These are phyloP conservation scores for Ogataea ganodermae DNA, from an alignment of 805 yeast genomes.

Conservation along the genomic window DNA sequence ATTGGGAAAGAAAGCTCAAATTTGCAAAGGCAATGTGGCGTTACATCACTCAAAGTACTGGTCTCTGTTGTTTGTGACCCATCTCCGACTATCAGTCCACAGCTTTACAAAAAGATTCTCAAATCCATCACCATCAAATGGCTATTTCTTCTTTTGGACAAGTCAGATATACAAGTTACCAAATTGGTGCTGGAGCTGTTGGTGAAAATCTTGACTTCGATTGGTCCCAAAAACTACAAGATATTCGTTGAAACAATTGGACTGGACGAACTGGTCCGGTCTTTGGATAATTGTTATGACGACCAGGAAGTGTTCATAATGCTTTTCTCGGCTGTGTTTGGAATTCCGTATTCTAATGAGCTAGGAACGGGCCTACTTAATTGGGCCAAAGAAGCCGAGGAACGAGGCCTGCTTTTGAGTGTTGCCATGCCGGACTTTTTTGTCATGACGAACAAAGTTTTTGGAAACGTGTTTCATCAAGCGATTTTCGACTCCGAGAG, in stretches of 20 bases:
- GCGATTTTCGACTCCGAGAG: neutral
- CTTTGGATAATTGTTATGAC: conserved; percentile 28
- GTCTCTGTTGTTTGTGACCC: conserved; percentile 45
- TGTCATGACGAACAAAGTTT: neutral
- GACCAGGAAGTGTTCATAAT: conserved; percentile 1
- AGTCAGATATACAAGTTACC: conserved; percentile 39
- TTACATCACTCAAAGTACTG: conserved; percentile 40
- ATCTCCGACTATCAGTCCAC: conserved; percentile 10
- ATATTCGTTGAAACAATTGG: conserved; percentile 57
- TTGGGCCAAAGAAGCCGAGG: neutral
- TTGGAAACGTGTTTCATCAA: neutral
- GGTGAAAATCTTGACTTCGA: conserved; percentile 46
- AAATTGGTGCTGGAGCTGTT: conserved; percentile 46
- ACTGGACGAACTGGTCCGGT: conserved; percentile 46
- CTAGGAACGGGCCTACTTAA: neutral
- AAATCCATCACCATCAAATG: conserved; percentile 66
- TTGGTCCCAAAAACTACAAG: conserved; percentile 48
- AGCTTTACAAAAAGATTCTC: conserved; percentile 41
- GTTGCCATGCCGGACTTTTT: conserved; percentile 10
- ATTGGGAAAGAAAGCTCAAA: conserved; percentile 26
- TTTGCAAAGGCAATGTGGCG: conserved; percentile 33
- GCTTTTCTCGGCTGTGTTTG: conserved; percentile 36
- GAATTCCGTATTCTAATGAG: conserved; percentile 34
- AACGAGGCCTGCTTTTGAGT: neutral
- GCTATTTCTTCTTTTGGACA: conserved; percentile 55